Percentiles rank a stretch among this genome's conserved stretches.
Evolutionary conservation across 2,329 filamentous ascomycete genomes (phyloP).

Genomic region (Aspergillus neoniger): DNA sequence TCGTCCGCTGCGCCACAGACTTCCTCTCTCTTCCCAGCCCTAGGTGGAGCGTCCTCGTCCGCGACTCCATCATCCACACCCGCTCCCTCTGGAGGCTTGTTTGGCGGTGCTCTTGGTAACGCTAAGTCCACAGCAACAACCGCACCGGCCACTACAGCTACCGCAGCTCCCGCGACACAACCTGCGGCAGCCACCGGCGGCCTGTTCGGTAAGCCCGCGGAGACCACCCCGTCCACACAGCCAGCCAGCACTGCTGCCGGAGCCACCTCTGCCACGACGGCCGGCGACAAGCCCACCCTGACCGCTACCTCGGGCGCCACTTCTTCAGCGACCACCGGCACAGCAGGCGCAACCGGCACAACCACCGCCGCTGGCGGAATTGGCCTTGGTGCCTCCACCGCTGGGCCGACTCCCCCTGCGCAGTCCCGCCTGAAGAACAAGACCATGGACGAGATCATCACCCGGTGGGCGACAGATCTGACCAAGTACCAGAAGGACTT

Average conservation of each 20-base stretch:
- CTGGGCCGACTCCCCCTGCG: slow-evolving; percentile 74
- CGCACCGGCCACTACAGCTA: background rate
- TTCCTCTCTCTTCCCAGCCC: slow-evolving; percentile 29
- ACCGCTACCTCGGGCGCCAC: slow-evolving; percentile 35
- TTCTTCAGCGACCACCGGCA: slow-evolving; percentile 31
- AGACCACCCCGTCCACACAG: slow-evolving; percentile 27
- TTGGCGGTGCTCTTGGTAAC: slow-evolving; percentile 30
- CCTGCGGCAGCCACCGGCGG: slow-evolving; percentile 23
- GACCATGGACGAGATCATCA: slow-evolving; percentile 98
- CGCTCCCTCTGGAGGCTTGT: slow-evolving; percentile 30
- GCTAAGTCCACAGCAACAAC: slow-evolving; percentile 29
- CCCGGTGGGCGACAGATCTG: slow-evolving; percentile 90
- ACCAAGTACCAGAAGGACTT: slow-evolving; percentile 97
- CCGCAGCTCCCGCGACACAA: slow-evolving; percentile 24
- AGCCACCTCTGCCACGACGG: slow-evolving; percentile 23
- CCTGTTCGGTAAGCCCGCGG: slow-evolving; percentile 31
- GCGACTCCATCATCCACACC: slow-evolving; percentile 34
- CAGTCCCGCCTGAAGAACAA: slow-evolving; percentile 94
- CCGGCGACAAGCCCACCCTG: slow-evolving; percentile 26
- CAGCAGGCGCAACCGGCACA: slow-evolving; percentile 38
- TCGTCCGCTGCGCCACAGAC: slow-evolving; percentile 37
- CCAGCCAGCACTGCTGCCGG: slow-evolving; percentile 20
- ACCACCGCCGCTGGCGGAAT: slow-evolving; percentile 33
- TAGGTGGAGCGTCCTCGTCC: slow-evolving; percentile 33
- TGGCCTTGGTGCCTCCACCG: slow-evolving; percentile 69